Base-by-base conservation (phyloP, 768 basidiomycete genomes). In the Tulasnella calospora region DNA sequence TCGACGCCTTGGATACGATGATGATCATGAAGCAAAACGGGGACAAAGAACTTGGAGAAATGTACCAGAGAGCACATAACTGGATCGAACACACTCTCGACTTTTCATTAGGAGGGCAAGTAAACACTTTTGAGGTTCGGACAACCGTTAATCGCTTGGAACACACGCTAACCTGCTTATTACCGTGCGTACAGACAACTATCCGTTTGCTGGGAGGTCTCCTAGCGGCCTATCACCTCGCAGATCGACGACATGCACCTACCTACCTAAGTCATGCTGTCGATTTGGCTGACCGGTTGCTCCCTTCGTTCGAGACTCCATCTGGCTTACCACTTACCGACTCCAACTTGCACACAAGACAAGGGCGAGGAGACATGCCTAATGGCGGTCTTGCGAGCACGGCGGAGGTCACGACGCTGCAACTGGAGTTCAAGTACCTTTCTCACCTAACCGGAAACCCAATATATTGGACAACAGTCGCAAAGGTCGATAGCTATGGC, bases 191-290 rank as follows among this genome's bases (percentile, higher is more conserved):
- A 17, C 80, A 96, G 94, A 96, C 94, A 0, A 98, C 95, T 0
- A 98, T 98, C 74, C 91, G 96, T 33, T 89, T 97, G 0, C 87
- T 99, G 3, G 96, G 97, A 12, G 97, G 97, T 0, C 88, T 99
- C 5, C 86, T 98, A 1, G 91, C 95, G 1, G 92, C 95, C 0
- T 91, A 95, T 82, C 90, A 95, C 82, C 88, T 98, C 13, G 91
- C 94, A 0, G 80, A 77, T 0, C 82, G 82, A 61, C 74, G 71
- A 1, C 85, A 89, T 41, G 92, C 96, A 79, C 81, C 86, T 6
- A 81, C 96, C 3, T 95, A 90, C 83, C 88, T 98, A 13, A 86
- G 91, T 78, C 91, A 90, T 79, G 94, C 96, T 0, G 84, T 87
- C 13, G 95, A 98, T 76, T 90, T 99, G 2, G 96, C 90, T 19